Percentiles rank a stretch among this genome's conserved stretches.
Evolutionary conservation across 371 early-diverging fungal species (phyloP).

Genomic region (Mucor indicus): DNA sequence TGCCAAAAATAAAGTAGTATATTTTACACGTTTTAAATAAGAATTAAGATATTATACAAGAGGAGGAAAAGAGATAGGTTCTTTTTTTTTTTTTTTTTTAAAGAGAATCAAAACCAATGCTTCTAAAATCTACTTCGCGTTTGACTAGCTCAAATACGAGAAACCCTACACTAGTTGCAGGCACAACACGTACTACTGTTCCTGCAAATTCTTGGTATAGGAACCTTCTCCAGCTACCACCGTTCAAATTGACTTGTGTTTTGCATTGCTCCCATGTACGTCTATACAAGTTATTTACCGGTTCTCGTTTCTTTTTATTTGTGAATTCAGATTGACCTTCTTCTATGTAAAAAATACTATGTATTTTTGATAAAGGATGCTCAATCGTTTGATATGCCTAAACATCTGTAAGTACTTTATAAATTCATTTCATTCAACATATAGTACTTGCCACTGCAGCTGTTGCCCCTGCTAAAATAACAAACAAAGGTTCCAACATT

Average conservation of each 20-base stretch:
- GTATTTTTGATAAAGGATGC: slow-evolving; percentile 70
- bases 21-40: too few relatives aligned
- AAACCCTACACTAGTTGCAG: slow-evolving; percentile 73
- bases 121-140: slow-evolving; percentile 55
- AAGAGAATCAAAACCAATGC: slow-evolving; percentile 33
- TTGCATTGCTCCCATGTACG: slow-evolving; percentile 55
- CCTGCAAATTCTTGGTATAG: slow-evolving; percentile 64
- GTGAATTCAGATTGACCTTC: slow-evolving; percentile 58
- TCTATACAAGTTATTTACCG: slow-evolving; percentile 41
- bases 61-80: too few relatives aligned
- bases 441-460: slow-evolving; percentile 54
- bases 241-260: slow-evolving; percentile 37
- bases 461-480: slow-evolving; percentile 68
- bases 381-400: slow-evolving; percentile 73
- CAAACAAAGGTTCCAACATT: slow-evolving; percentile 64
- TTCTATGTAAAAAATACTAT: slow-evolving; percentile 65
- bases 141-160: slow-evolving; percentile 74
- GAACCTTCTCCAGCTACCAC: slow-evolving; percentile 55
- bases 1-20: too few relatives aligned
- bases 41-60: too few relatives aligned
- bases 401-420: neutral
- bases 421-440: neutral
- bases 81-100: too few relatives aligned
- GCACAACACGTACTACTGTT: slow-evolving; percentile 65
- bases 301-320: slow-evolving; percentile 33